Conservation (phyloP, 129 eudicot species). For the Escallonia herrerae region DNA sequence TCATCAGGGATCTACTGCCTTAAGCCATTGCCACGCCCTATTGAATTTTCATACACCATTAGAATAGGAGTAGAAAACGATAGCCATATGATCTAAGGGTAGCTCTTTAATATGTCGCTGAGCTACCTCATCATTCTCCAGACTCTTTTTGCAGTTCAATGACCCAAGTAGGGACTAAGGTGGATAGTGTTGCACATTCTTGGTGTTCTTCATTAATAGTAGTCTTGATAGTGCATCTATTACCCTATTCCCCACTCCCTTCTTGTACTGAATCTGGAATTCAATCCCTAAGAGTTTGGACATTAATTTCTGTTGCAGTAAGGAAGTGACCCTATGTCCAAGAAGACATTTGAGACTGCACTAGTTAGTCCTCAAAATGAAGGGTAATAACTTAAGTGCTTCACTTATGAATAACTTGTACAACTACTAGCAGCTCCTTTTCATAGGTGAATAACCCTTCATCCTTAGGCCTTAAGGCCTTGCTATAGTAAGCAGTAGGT, state of each 20-base stretch:
- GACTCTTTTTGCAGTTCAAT: too few species aligned
- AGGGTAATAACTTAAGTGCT: not conserved
- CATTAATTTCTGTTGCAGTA: not conserved
- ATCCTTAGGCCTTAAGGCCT: not conserved
- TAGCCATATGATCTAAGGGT: too few species aligned
- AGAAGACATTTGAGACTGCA: not conserved
- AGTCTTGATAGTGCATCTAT: not conserved
- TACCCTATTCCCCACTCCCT: not conserved
- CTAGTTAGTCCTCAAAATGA: not conserved
- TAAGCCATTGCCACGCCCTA: too few species aligned
- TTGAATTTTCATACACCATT: too few species aligned
- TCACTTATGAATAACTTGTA: not conserved
- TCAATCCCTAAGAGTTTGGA: not conserved
- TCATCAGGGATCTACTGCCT: too few species aligned
- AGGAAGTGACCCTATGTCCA: not conserved
- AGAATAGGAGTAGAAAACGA: too few species aligned
- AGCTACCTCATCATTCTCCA: too few species aligned
- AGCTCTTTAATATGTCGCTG: too few species aligned
- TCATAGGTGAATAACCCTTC: not conserved
- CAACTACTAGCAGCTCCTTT: not conserved
- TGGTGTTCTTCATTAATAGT: not conserved
- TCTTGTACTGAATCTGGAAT: not conserved
- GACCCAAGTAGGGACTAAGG: too few species aligned
- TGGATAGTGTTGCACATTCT: too few species aligned
- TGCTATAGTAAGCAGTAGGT: not conserved